These are phyloP conservation scores for Narthecium ossifragum DNA, from an alignment of 106 monocot species.

Conservation along the genomic window DNA sequence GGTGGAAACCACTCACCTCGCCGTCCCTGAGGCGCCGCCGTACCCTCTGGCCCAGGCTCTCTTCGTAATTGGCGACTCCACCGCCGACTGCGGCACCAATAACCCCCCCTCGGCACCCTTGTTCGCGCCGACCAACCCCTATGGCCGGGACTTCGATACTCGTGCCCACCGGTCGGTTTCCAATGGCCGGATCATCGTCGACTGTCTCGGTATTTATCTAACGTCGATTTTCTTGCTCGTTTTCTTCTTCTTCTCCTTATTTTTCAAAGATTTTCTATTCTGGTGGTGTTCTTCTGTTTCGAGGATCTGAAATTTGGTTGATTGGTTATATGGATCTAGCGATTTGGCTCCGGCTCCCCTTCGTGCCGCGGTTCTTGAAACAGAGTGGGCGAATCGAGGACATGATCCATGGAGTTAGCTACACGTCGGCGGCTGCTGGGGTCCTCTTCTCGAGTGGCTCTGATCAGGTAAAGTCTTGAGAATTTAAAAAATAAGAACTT, in stretches of 20 bases:
- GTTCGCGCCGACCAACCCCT: conserved; percentile 78
- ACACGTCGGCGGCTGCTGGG: conserved; percentile 77
- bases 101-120: conserved; percentile 69
- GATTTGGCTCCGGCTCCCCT: conserved; percentile 46
- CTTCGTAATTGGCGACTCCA: conserved; percentile 82
- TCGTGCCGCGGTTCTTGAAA: conserved; percentile 58
- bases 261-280: too few relatives aligned
- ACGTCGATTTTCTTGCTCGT: not conserved
- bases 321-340: conserved; percentile 35
- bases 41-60: conserved; percentile 49
- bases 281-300: too few relatives aligned
- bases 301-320: not conserved
- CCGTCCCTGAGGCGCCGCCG: conserved; percentile 6
- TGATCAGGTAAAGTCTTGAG: conserved; percentile 77
- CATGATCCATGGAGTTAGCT: conserved; percentile 62
- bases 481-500: too few relatives aligned
- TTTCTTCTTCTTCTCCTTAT: conserved; percentile 2
- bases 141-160: conserved; percentile 82
- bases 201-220: conserved; percentile 44
- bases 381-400: conserved; percentile 28
- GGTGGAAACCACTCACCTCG: not conserved
- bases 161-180: conserved; percentile 69
- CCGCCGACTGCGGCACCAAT: conserved; percentile 85
- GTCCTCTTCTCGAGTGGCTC: conserved; percentile 66
- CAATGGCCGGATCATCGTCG: conserved; percentile 84